Evolutionary conservation across 2,329 filamentous ascomycete genomes (phyloP), one percentile per base, ranked within the genome.

Genomic region (Helminthosporium solani): DNA sequence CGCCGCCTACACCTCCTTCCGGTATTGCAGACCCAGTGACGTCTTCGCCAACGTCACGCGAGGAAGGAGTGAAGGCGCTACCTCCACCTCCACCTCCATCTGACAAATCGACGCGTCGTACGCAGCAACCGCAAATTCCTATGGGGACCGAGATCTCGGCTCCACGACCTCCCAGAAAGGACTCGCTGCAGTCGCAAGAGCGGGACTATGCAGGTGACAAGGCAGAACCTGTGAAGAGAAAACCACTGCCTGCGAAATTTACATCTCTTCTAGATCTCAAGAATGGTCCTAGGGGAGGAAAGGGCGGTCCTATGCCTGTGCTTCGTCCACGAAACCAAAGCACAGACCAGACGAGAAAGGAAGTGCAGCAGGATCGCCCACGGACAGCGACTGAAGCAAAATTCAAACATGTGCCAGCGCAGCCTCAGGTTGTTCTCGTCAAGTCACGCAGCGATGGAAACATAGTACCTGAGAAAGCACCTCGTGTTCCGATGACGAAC

Each of bases 51-150:
- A 35, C 42, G 15, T 38, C 44, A 18, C 37, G 44, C 36, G 45
- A 58, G 23, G 53, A 56, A 20, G 49, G 63, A 33, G 54, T 60
- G 16, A 63, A 64, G 25, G 57, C 60, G 19, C 55, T 65, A 19
- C 23, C 28, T 31, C 28, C 14, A 31, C 66, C 67, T 18, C 68
- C 67, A 8, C 61, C 63, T 30, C 67, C 66, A n/a, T 67, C 67
- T 4, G 53, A 57, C 40, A 70, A 70, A 46, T 68, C 66, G 0
- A 44, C 53, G 23, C 57, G 56, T 28, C 57, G 64, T 33, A 49
- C 46, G 16, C 47, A 44, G 18, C 31, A 48, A 12, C 54, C 53
- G 21, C 44, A 50, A 23, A 19, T 50, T 28, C 33, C 43, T 9
- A 60, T 61, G 59, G 61, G 61, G 14, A 56, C 54, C 33, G 52